These are phyloP conservation scores for Coemansia sp. DNA, from an alignment of 192 early-diverging fungal species.

Conservation along the genomic window DNA sequence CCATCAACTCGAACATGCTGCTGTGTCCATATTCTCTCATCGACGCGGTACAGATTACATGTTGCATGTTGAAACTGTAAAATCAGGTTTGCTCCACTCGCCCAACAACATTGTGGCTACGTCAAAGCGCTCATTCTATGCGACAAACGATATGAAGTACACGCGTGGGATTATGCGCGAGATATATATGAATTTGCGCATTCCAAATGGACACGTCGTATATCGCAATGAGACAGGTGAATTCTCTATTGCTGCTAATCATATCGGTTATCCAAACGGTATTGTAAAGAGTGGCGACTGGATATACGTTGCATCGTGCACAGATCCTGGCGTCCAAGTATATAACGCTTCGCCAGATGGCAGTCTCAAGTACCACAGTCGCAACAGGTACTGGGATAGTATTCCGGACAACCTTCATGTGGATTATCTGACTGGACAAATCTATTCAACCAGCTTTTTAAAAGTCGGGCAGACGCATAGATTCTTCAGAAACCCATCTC, in stretches of 20 bases:
- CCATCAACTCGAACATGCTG: conserved; percentile 51
- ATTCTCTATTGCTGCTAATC: conserved; percentile 26
- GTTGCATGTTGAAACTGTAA: conserved; percentile 55
- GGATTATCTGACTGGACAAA: conserved; percentile 36
- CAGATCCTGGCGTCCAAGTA: conserved; percentile 35
- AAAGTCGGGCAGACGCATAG: conserved; percentile 27
- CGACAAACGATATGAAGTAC: conserved; percentile 57
- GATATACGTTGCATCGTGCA: conserved; percentile 44
- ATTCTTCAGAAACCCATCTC: conserved; percentile 27
- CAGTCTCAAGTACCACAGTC: conserved; percentile 17
- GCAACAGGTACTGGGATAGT: conserved; percentile 21
- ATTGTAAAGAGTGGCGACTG: conserved; percentile 32
- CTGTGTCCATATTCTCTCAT: conserved; percentile 52
- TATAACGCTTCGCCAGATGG: conserved; percentile 12
- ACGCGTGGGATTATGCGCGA: conserved; percentile 18
- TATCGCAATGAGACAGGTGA: conserved; percentile 28
- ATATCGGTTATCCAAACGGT: conserved; percentile 43
- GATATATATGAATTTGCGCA: conserved; percentile 17
- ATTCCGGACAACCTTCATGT: conserved; percentile 40
- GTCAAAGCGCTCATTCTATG: conserved; percentile 58
- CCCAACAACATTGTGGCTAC: conserved; percentile 59
- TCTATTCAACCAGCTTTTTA: conserved; percentile 38
- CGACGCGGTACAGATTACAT: conserved; percentile 38
- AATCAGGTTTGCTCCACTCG: conserved; percentile 51
- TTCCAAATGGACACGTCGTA: conserved; percentile 31